These are phyloP conservation scores for Eustoma russellianum DNA, from an alignment of 257 asterid species.

Conservation along the genomic window DNA sequence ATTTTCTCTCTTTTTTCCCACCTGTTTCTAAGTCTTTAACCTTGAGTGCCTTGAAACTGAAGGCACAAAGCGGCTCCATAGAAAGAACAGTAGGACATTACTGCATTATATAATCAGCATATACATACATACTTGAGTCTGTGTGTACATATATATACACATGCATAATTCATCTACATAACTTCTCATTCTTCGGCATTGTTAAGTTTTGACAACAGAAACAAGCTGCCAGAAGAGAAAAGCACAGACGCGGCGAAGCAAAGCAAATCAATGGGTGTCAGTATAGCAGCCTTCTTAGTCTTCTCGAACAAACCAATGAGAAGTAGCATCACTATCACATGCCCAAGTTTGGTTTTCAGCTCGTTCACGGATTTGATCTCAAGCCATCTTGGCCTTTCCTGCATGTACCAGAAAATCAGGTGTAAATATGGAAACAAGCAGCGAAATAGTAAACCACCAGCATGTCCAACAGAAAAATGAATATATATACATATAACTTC, in stretches of 20 bases:
- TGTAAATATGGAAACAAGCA: too few species aligned
- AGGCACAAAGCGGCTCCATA: background rate
- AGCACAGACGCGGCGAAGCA: slow-evolving; percentile 81
- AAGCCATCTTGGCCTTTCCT: slow-evolving; percentile 91
- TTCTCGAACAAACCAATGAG: slow-evolving; percentile 84
- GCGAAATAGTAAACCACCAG: too few species aligned
- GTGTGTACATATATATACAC: background rate
- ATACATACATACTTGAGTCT: background rate
- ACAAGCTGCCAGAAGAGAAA: slow-evolving; percentile 68
- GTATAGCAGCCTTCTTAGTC: slow-evolving; percentile 73
- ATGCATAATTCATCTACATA: background rate
- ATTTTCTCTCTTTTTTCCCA: too few species aligned
- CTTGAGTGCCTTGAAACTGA: background rate
- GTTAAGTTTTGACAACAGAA: slow-evolving; percentile 64
- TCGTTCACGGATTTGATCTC: slow-evolving; percentile 71
- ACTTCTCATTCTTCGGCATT: slow-evolving; percentile 7
- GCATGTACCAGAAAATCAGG: background rate
- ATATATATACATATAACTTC: too few species aligned
- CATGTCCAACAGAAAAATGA: too few species aligned
- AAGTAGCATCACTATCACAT: slow-evolving; percentile 88
- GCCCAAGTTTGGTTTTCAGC: slow-evolving; percentile 85
- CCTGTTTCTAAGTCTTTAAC: background rate
- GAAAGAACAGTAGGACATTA: background rate
- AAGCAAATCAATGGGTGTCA: slow-evolving; percentile 70
- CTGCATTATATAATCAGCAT: background rate